Evolutionary conservation across 2,329 filamentous ascomycete genomes (phyloP), one percentile per base, ranked within the genome.

Genomic region (Lachnellula suecica): DNA sequence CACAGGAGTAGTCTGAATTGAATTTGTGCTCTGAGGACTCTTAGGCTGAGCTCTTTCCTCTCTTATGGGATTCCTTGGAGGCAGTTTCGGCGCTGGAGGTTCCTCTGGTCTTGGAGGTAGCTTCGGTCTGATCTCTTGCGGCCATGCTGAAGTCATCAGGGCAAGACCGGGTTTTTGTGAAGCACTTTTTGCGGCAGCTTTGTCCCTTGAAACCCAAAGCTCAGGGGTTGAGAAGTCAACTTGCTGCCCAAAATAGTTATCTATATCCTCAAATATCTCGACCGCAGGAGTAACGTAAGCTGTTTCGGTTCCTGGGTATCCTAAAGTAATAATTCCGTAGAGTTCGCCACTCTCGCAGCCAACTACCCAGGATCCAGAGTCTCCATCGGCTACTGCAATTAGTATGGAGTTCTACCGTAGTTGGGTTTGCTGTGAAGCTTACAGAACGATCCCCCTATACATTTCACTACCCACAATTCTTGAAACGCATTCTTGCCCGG

Each of bases 351-450:
- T 55, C 34, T 45, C 48, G 13, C 31, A 41, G 29, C 51, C 49
- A 17, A 55, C 52, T 38, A 55, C 52, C 52, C 52, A 55, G 9
- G 52, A 51, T 34, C 52, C 52, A 35, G 44, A 51, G 35, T 55
- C 52, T 13, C 52, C 52, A 29, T 45, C 40, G 27, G 44, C 52
- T 55, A 45, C 3, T 13, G 9, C 6, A 10, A 35, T 53, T 24
- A 53, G 47, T 22, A 43, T 25, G n/a, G n/a, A n/a, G n/a, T n/a
- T n/a, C 27, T 8, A 31, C 17, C 40, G 17, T 17, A 8, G 11
- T 4, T 5, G 17, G 13, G 7, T 19, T 17, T 24, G 4, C 15
- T 9, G 4, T 10, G 20, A 40, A 13, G 35, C 51, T 38, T 38
- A 53, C 51, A 43, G 17, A 53, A 53, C 20, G 31, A 50, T n/a